Percentiles rank a stretch among this genome's conserved stretches.
Evolutionary conservation across 148 eudicot species (phyloP).

Genomic region (Cornus kousa): DNA sequence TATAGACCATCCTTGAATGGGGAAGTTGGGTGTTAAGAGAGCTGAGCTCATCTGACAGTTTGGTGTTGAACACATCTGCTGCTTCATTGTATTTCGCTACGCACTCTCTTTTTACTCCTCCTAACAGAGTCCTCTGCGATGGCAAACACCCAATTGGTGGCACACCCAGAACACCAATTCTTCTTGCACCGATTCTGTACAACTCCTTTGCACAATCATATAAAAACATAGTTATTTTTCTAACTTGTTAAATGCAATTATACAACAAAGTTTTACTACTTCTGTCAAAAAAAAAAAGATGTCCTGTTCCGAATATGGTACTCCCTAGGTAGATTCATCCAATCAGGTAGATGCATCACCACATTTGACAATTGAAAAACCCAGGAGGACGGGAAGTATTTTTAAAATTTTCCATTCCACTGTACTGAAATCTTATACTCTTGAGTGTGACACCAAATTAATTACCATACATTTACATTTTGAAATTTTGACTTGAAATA

Average conservation of each 20-base stretch:
- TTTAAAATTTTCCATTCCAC: too few species aligned
- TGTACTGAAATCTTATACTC: too few species aligned
- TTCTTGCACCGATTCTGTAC: neutral
- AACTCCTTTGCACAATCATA: neutral
- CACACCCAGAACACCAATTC: constrained; percentile 41
- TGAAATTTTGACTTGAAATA: neutral
- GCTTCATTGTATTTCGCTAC: constrained; percentile 37
- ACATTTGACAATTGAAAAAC: too few species aligned
- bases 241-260: too few species aligned
- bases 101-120: constrained; percentile 39
- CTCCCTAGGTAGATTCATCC: neutral
- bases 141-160: constrained; percentile 40
- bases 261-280: too few species aligned
- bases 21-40: constrained; percentile 24
- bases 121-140: constrained; percentile 40
- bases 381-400: too few species aligned
- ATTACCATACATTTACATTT: too few species aligned
- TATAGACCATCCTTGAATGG: constrained; percentile 37
- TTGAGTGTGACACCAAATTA: too few species aligned
- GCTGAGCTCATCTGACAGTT: constrained; percentile 29
- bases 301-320: too few species aligned
- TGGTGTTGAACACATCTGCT: constrained; percentile 48
- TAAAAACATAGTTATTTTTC: too few species aligned
- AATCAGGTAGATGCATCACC: too few species aligned
- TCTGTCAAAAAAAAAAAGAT: too few species aligned